A percentile compares a stretch with the other conserved stretches of the same genome.
These are phyloP conservation scores for Austroboletus eburneus DNA, from an alignment of 768 basidiomycete species.

Conservation along the genomic window DNA sequence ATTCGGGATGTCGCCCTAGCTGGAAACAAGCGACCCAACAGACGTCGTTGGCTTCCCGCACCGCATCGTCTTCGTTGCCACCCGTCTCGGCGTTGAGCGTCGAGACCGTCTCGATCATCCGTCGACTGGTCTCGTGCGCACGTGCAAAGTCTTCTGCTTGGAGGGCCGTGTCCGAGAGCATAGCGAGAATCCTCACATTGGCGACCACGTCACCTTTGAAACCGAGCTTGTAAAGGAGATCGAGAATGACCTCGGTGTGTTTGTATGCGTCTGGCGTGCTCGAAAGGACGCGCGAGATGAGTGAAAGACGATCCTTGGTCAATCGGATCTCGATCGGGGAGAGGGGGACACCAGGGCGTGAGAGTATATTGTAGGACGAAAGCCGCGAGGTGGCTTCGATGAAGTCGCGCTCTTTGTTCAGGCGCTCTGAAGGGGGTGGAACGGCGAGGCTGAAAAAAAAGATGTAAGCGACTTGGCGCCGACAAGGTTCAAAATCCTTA, in stretches of 20 bases:
- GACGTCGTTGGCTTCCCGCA: constrained; percentile 67
- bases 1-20: constrained; percentile 80
- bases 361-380: constrained; percentile 83
- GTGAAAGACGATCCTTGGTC: constrained; percentile 80
- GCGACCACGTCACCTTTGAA: constrained; percentile 67
- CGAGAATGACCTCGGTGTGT: constrained; percentile 88
- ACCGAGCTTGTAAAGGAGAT: constrained; percentile 86
- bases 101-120: constrained; percentile 65
- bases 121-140: constrained; percentile 67
- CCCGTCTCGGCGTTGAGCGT: constrained; percentile 37
- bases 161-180: constrained; percentile 87
- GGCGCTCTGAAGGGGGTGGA: constrained; percentile 55
- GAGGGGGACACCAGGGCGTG: constrained; percentile 70
- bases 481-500: constrained; percentile 28
- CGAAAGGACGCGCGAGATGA: constrained; percentile 84
- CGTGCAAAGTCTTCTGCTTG: constrained; percentile 74
- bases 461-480: constrained; percentile 3
- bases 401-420: constrained; percentile 78
- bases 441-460: constrained; percentile 63
- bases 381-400: constrained; percentile 97
- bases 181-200: constrained; percentile 78
- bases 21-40: constrained; percentile 91
- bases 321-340: constrained; percentile 92
- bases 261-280: constrained; percentile 85
- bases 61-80: constrained; percentile 34